Evolutionary conservation across 139 green algal species (phyloP).

Genomic region (Chlamydomonas eustigma): DNA sequence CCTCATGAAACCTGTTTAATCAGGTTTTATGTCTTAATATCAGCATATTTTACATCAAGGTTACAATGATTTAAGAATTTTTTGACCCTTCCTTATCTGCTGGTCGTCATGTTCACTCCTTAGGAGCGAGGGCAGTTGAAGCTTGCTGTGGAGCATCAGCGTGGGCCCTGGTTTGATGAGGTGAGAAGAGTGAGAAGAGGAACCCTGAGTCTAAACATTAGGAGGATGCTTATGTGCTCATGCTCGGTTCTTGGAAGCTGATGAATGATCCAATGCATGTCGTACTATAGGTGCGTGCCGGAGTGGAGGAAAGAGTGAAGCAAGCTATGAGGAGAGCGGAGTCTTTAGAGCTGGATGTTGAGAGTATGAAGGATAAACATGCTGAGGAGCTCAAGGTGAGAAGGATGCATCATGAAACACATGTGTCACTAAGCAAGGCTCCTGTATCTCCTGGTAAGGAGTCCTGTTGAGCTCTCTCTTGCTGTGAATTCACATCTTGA

Average conservation of each 20-base stretch:
- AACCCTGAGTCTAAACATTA: background rate
- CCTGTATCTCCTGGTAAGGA: too few species aligned
- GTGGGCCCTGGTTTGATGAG: slow-evolving; percentile 54
- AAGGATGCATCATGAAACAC: background rate
- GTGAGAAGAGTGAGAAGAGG: slow-evolving; percentile 17
- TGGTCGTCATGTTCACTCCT: background rate
- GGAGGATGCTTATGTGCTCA: background rate
- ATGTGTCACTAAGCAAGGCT: too few species aligned
- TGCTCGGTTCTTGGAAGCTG: too few species aligned
- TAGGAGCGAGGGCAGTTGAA: slow-evolving; percentile 16
- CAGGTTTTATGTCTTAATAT: too few species aligned
- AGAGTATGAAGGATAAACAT: slow-evolving; percentile 10
- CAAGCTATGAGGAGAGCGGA: slow-evolving; percentile 31
- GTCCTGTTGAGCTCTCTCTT: too few species aligned
- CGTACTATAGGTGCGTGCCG: slow-evolving; percentile 44
- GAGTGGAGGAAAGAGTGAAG: slow-evolving; percentile 47
- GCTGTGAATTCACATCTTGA: too few species aligned
- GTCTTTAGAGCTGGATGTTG: slow-evolving; percentile 37
- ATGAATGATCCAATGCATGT: too few species aligned
- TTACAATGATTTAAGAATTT: too few species aligned
- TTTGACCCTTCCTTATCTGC: background rate
- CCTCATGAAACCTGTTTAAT: too few species aligned
- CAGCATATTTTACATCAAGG: too few species aligned
- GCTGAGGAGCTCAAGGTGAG: background rate
- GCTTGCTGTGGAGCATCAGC: slow-evolving; percentile 45